Evolutionary conservation across 1,139 yeast genomes (phyloP), one percentile per base, ranked within the genome.

Genomic region (Pichia sp.): DNA sequence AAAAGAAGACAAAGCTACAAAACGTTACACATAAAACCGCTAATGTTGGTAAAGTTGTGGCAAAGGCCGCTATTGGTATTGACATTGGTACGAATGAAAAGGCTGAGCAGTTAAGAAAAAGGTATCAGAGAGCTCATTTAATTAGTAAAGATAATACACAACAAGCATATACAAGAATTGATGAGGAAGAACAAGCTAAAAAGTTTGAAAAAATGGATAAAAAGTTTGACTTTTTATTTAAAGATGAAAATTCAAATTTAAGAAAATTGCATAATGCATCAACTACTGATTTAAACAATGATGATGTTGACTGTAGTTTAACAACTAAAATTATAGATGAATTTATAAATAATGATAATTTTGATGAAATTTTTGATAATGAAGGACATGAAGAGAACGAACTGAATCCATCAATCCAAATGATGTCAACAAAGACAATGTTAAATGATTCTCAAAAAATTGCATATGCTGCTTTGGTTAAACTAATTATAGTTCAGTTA

Each of bases 401-500:
- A 46, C 66, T 65, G 68, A 84, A 73, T 64, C 83, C 82, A 0
- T 73, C 73, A 11, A 81, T 82, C 46, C 95, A 91, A 53, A 71
- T 93, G 56, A 81, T 82, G 54, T 79, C 93, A 0, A 93, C 98
- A 7, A 89, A 86, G 65, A 79, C 81, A 33, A 80, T 95, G 81
- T 75, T 95, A 33, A 76, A 83, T 3, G 98, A 89, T 29, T 75
- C 85, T 25, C 97, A 95, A 65, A 84, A 88, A 61, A 87, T 91
- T 59, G 98, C 98, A 5, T 95, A 95, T 64, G 86, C 87, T 7
- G 99, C 97, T 0, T 75, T 93, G 14, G 82, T 87, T 25, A 85
- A 87, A 60, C 76, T 95, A 41, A 76, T 87, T 8, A 77, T 84
- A 51, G 87, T 85, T 41, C 88, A 86, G 30, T 81, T 90, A 87